Evolutionary conservation across 2,329 filamentous ascomycete species (phyloP).

Genomic region (Xylariaceae sp.): DNA sequence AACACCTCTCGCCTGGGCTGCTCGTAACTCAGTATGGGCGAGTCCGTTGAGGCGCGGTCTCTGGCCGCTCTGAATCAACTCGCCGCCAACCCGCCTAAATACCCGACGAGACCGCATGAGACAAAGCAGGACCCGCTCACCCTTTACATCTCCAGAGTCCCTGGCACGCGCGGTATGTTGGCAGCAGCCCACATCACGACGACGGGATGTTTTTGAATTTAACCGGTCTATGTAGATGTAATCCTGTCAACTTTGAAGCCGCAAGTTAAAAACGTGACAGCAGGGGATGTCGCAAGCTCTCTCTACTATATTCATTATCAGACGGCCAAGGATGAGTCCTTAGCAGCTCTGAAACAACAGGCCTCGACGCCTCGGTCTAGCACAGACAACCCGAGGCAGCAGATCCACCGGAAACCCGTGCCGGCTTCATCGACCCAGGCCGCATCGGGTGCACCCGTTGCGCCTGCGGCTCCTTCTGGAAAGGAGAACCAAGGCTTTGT

Average conservation of each 20-base stretch:
- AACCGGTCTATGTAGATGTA: constrained; percentile 55
- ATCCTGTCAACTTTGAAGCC: constrained; percentile 91
- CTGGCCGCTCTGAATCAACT: constrained; percentile 73
- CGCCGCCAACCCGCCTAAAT: constrained; percentile 80
- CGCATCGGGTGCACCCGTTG: constrained; percentile 12
- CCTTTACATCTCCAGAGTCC: constrained; percentile 89
- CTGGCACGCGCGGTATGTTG: constrained; percentile 73
- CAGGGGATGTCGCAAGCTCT: constrained; percentile 77
- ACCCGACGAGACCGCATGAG: constrained; percentile 71
- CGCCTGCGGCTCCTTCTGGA: constrained; percentile 14
- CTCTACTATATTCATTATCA: constrained; percentile 89
- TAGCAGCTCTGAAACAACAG: constrained; percentile 29
- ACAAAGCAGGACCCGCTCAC: constrained; percentile 64
- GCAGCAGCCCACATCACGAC: constrained; percentile 5
- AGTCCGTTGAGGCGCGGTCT: constrained; percentile 71
- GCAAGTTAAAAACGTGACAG: constrained; percentile 79
- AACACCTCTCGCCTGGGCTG: too few relatives aligned
- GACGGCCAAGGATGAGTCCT: constrained; percentile 50
- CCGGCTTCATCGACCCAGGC: constrained; percentile 25
- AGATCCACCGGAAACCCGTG: constrained; percentile 50
- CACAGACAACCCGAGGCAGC: constrained; percentile 38
- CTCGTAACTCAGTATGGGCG: constrained; percentile 27
- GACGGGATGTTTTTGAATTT: constrained; percentile 1
- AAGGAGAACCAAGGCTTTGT: constrained; percentile 24
- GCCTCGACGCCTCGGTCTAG: constrained; percentile 38